Base-by-base conservation (phyloP, 1,284 basidiomycete species). In the Malassezia slooffiae region DNA sequence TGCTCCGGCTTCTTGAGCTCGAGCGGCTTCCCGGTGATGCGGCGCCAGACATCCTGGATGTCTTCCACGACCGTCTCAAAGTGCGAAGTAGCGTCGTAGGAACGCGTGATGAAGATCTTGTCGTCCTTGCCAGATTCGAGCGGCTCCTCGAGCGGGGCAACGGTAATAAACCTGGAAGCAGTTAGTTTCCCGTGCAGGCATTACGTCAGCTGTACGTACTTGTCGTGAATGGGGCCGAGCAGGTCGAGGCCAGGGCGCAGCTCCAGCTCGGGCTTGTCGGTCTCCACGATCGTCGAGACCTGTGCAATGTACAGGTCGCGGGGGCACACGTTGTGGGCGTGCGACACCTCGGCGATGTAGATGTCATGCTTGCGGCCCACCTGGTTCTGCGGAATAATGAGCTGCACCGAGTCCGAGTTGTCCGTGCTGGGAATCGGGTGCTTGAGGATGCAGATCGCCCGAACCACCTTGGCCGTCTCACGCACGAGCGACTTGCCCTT, bases 331-430 rank as follows among this genome's bases (percentile, higher is more conserved):
- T 95, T 95, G 75, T 99, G 93, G 12, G 89, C 88, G 24, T 84
- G 80, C 3, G 91, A 97, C 35, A 97, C 89, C 75, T 85, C 84
- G 7, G 93, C 90, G 63, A 99, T 84, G 75, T 99, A 99, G 70
- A 99, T 97, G 74, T 99, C 90, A 70, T 99, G 88, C 74, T 84
- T 82, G 58, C 93, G 76, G 57, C 79, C 78, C 54, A 99, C 89
- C 74, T 99, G 93, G 72, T 95, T 95, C 74, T 97, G 93, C 23
- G 93, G 93, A 58, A 99, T 93, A 72, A 99, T 90, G 63, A 99
- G 87, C 74, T 99, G 93, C 17, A 83, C 82, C 30, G 57, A 60
- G 74, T 97, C 93, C 40, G 82, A 76, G 67, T 96, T 84, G 34
- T 97, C 90, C 34, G 93, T 97, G 54, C 86, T 89, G 41, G 93